phyloP scores from a whole-genome alignment of 306 rosid genomes.

The Gillenia trifoliata region DNA sequence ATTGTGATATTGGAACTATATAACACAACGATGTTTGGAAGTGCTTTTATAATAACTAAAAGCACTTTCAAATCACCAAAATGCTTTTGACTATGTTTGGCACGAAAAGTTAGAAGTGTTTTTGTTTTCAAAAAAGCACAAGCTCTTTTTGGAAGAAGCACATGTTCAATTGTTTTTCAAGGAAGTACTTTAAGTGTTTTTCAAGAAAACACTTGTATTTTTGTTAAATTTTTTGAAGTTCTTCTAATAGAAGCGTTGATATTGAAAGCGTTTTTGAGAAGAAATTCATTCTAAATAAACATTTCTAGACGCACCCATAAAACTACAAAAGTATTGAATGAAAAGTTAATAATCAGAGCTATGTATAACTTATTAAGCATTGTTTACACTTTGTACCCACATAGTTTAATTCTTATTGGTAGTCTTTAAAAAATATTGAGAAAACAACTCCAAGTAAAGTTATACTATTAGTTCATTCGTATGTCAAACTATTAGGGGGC shows the following conservation, averaged over 20 bases:
- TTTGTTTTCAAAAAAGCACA: neutral
- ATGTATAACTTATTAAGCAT: neutral
- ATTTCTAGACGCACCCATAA: too few species aligned
- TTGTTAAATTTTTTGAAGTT: neutral
- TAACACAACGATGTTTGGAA: neutral
- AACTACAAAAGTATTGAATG: neutral
- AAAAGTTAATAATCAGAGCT: too few species aligned
- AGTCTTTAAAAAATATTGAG: neutral
- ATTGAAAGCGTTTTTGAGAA: too few species aligned
- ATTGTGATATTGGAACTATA: too few species aligned
- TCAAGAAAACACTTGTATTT: neutral
- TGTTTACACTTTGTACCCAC: neutral
- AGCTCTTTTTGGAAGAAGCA: too few species aligned
- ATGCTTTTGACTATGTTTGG: too few species aligned
- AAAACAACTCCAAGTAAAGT: neutral
- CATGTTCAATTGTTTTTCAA: neutral
- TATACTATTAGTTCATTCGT: neutral
- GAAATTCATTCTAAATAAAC: too few species aligned
- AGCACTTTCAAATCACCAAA: too few species aligned
- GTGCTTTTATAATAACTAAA: neutral
- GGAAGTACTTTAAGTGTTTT: neutral
- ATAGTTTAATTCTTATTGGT: neutral
- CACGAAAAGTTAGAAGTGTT: too few species aligned
- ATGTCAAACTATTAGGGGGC: neutral
- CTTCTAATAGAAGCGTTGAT: neutral